A percentile compares a stretch with the other conserved stretches of the same genome.
Evolutionary conservation across 345 rosid genomes (phyloP).

Genomic region (Ceriops decandra): DNA sequence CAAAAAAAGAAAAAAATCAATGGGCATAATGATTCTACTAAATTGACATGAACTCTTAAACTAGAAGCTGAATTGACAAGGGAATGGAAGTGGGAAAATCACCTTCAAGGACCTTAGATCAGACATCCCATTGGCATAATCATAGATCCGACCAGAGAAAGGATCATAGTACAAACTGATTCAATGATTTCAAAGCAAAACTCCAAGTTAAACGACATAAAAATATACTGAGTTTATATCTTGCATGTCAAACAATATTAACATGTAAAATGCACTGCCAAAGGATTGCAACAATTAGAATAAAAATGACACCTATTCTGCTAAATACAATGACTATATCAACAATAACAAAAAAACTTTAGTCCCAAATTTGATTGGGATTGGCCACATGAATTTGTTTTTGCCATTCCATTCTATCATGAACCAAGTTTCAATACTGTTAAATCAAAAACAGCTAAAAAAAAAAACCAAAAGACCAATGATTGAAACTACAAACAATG

Average conservation of each 20-base stretch:
- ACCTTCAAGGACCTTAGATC: conserved; percentile 79
- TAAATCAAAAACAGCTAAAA: background rate
- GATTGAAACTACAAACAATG: too few species aligned
- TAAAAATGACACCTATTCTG: background rate
- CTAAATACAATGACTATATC: too few species aligned
- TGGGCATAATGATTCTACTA: conserved; percentile 11
- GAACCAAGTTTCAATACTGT: too few species aligned
- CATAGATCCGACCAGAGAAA: conserved; percentile 53
- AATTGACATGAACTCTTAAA: conserved; percentile 9
- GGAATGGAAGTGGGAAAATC: conserved; percentile 19
- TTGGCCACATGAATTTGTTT: too few species aligned
- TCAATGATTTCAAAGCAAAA: conserved; percentile 17
- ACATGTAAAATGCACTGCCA: background rate
- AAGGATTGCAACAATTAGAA: background rate
- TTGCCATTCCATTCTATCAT: too few species aligned
- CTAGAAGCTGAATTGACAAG: background rate
- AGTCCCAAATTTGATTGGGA: too few species aligned
- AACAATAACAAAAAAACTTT: too few species aligned
- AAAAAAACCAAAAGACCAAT: background rate
- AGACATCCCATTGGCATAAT: conserved; percentile 65
- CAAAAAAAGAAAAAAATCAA: conserved; percentile 12
- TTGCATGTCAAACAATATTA: background rate
- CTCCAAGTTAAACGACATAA: conserved; percentile 15
- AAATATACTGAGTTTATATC: conserved; percentile 4
- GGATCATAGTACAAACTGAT: conserved; percentile 74